These are phyloP conservation scores for Sporothrix pallida DNA, from an alignment of 2,329 filamentous ascomycete genomes.

Conservation along the genomic window DNA sequence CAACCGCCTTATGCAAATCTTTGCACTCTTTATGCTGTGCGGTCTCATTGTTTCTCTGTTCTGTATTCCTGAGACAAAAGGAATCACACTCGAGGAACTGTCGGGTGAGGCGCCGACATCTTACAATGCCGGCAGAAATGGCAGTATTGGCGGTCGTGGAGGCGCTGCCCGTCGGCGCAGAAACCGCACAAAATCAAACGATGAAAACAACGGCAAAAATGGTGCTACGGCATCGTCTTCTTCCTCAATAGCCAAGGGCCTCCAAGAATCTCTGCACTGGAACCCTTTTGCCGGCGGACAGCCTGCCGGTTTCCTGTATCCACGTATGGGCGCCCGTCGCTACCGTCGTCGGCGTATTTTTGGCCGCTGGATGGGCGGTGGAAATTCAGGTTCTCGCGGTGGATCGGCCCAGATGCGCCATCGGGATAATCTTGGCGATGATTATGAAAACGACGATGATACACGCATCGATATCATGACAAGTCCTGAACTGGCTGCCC, in stretches of 20 bases:
- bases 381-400: conserved; percentile 40
- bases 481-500: conserved; percentile 48
- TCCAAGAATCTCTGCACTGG: conserved; percentile 43
- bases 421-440: conserved; percentile 45
- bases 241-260: conserved; percentile 29
- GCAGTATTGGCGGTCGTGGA: conserved; percentile 50
- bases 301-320: conserved; percentile 58
- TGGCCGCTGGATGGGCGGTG: conserved; percentile 46
- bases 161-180: conserved; percentile 33
- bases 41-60: conserved; percentile 72
- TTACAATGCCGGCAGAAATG: conserved; percentile 59
- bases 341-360: conserved; percentile 41
- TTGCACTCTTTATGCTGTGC: conserved; percentile 79
- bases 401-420: conserved; percentile 48
- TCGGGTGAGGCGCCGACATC: conserved; percentile 69
- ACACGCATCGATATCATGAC: conserved; percentile 52
- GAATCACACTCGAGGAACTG: conserved; percentile 73
- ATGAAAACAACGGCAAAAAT: neutral
- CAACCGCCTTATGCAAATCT: conserved; percentile 76
- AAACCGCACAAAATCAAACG: neutral
- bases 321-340: conserved; percentile 43
- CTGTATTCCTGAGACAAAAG: conserved; percentile 75
- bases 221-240: neutral
- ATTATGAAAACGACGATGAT: conserved; percentile 42
- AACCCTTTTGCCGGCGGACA: conserved; percentile 58